phyloP scores from a whole-genome alignment of 805 yeast species.

The Ogataea ganodermae region DNA sequence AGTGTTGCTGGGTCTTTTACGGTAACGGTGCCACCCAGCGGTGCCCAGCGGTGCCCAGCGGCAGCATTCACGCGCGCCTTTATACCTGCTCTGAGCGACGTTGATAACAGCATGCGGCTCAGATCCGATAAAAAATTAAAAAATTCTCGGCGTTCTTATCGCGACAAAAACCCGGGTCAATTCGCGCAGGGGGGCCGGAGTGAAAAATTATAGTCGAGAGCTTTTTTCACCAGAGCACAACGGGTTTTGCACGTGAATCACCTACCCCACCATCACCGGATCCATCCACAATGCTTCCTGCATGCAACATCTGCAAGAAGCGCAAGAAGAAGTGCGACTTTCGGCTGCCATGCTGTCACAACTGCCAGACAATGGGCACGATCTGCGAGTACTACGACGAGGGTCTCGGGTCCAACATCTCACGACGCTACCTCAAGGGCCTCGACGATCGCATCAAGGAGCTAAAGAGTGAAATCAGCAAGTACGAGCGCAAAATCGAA shows the following conservation, averaged over 20 bases:
- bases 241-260: too few relatives aligned
- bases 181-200: background rate
- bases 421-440: constrained; percentile 19
- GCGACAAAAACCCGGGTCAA: background rate
- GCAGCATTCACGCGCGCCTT: background rate
- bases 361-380: constrained; percentile 22
- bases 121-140: constrained; percentile 1
- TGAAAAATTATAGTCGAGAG: background rate
- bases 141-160: background rate
- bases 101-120: constrained; percentile 2
- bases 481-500: constrained; percentile 17
- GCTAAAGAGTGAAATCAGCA: constrained; percentile 19
- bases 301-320: constrained; percentile 21
- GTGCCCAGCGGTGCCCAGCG: too few relatives aligned
- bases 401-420: constrained; percentile 19
- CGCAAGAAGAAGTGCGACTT: constrained; percentile 26
- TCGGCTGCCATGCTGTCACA: constrained; percentile 22
- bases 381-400: constrained; percentile 25
- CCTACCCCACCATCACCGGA: too few relatives aligned
- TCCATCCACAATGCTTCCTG: constrained; percentile 14
- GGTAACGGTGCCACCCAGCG: too few relatives aligned
- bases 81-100: background rate
- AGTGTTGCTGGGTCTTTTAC: too few relatives aligned
- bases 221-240: too few relatives aligned
- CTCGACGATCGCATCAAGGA: constrained; percentile 18